Percentiles rank a stretch among this genome's conserved stretches.
phyloP scores from a whole-genome alignment of 2,329 filamentous ascomycete species.

The Penicillium vulpinum region DNA sequence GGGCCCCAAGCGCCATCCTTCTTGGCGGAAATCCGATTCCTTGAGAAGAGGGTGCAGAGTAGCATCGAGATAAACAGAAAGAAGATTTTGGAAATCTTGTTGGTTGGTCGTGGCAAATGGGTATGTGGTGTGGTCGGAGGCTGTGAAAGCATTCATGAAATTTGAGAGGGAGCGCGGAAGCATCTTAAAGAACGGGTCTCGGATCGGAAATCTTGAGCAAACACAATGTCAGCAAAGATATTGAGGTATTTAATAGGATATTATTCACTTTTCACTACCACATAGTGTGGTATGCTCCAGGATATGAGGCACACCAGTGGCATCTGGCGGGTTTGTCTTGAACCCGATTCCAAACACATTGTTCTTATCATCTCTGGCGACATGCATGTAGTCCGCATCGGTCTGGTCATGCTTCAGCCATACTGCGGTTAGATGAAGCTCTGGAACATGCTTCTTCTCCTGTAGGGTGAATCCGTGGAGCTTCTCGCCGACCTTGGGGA shows the following conservation, averaged over 20 bases:
- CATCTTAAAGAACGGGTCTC: constrained; percentile 99
- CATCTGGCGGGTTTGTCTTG: constrained; percentile 97
- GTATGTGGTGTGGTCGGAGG: constrained; percentile 94
- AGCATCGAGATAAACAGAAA: constrained; percentile 95
- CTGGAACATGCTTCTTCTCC: constrained; percentile 86
- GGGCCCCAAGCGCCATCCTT: constrained; percentile 94
- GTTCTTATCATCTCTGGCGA: constrained; percentile 92
- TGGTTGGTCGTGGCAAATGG: constrained; percentile 96
- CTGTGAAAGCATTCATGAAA: constrained; percentile 99
- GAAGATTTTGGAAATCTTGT: constrained; percentile 92
- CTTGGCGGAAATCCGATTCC: constrained; percentile 88
- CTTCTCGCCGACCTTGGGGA: constrained; percentile 77
- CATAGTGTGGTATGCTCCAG: constrained; percentile 96
- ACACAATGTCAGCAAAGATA: constrained; percentile 14
- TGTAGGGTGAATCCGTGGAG: constrained; percentile 92
- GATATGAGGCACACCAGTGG: constrained; percentile 94
- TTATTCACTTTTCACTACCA: constrained; percentile 79
- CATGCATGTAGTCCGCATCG: constrained; percentile 91
- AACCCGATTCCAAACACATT: constrained; percentile 99
- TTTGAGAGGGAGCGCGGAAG: constrained; percentile 96
- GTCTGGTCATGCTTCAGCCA: constrained; percentile 93
- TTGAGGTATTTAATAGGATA: too few relatives aligned
- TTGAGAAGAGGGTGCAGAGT: constrained; percentile 89
- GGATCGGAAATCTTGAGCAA: constrained; percentile 76
- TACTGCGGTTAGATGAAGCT: constrained; percentile 87